A percentile compares a stretch with the other conserved stretches of the same genome.
phyloP scores from a whole-genome alignment of 2,329 filamentous ascomycete genomes.

The Esteya vermicola region DNA sequence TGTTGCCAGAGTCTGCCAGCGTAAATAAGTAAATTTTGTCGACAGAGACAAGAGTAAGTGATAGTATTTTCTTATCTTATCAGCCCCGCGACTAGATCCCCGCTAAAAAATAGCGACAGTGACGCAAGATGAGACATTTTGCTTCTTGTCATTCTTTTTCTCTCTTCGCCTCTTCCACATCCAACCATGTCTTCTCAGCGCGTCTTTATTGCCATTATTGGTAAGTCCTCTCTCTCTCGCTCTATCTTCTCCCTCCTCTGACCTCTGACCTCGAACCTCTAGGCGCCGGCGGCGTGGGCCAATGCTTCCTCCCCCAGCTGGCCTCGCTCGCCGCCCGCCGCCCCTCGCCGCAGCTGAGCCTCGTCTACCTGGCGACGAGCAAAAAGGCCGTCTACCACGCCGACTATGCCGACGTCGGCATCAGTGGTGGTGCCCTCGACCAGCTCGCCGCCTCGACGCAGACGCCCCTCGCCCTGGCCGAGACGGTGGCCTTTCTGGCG shows the following conservation, averaged over 20 bases:
- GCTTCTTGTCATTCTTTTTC: too few species aligned
- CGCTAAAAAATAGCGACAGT: too few species aligned
- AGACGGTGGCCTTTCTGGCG: conserved; percentile 65
- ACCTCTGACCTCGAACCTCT: conserved; percentile 6
- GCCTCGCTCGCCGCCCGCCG: conserved; percentile 50
- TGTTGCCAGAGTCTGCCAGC: background rate
- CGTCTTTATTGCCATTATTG: conserved; percentile 28
- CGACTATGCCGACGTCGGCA: conserved; percentile 50
- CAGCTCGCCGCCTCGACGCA: conserved; percentile 50
- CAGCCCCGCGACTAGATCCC: too few species aligned
- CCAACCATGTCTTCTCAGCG: conserved; percentile 27
- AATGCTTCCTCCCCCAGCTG: conserved; percentile 78
- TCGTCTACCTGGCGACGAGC: conserved; percentile 77
- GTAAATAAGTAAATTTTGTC: background rate
- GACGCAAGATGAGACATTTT: too few species aligned
- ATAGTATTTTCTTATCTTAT: background rate
- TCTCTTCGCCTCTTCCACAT: background rate
- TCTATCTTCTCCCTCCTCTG: background rate
- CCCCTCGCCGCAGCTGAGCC: conserved; percentile 54
- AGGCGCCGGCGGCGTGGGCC: conserved; percentile 90
- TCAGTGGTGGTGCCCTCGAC: conserved; percentile 25
- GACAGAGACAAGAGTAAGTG: too few species aligned
- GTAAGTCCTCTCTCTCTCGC: background rate
- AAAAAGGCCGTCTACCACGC: conserved; percentile 66
- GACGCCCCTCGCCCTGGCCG: conserved; percentile 49